A percentile compares a stretch with the other conserved stretches of the same genome.
Conservation (phyloP, 2,329 filamentous ascomycete species). For the Neopestalotiopsis rosae region DNA sequence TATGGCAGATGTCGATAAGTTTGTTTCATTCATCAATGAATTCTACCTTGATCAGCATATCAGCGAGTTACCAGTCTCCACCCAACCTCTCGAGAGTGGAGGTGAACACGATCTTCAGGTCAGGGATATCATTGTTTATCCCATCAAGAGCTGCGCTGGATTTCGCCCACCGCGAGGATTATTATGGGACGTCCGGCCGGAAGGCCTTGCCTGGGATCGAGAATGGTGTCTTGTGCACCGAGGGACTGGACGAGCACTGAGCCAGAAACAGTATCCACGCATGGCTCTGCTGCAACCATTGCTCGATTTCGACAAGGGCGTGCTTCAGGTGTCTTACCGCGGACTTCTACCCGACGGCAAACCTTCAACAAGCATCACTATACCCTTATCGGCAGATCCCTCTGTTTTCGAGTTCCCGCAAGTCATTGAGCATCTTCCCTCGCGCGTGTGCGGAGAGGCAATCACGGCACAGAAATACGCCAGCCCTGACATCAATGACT, state of each 20-base stretch:
- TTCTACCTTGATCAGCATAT: conserved; percentile 57
- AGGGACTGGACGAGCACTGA: conserved; percentile 83
- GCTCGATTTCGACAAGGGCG: conserved; percentile 72
- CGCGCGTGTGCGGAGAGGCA: conserved; percentile 83
- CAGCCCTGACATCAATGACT: conserved; percentile 67
- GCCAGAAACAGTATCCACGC: conserved; percentile 83
- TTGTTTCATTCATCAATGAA: conserved; percentile 74
- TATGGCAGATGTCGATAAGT: conserved; percentile 71
- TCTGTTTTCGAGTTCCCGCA: conserved; percentile 51
- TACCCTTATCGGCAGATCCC: conserved; percentile 74
- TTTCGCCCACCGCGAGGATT: conserved; percentile 69
- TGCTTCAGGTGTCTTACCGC: conserved; percentile 65
- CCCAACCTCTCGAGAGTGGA: not conserved
- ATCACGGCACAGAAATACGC: conserved; percentile 75
- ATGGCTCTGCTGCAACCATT: conserved; percentile 84
- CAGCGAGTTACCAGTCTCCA: not conserved
- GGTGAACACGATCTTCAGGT: conserved; percentile 49
- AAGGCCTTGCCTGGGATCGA: conserved; percentile 91
- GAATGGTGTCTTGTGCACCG: conserved; percentile 95
- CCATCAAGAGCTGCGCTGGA: conserved; percentile 92
- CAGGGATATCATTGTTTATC: conserved; percentile 77
- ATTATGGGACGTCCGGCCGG: conserved; percentile 77
- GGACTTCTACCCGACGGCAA: conserved; percentile 35
- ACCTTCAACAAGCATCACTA: conserved; percentile 44
- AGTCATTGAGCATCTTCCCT: conserved; percentile 50